Evolutionary conservation across 768 basidiomycete genomes (phyloP).

Genomic region (Rhodotorula graminis): DNA sequence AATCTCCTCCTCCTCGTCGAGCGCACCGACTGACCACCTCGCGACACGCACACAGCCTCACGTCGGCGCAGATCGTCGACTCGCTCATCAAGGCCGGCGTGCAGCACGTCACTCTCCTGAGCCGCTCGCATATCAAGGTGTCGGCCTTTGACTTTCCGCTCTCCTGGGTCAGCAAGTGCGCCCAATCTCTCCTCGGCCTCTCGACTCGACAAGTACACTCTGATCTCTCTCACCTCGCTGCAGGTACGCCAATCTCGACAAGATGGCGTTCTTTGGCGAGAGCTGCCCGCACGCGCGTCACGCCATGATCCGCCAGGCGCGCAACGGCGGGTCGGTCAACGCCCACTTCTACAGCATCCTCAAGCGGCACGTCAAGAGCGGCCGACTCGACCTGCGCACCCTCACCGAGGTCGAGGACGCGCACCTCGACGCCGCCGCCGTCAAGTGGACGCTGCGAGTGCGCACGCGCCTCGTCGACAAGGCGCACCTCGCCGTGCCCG

Average conservation of each 20-base stretch:
- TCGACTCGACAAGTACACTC: not conserved
- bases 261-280: constrained; percentile 39
- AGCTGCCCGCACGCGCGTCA: constrained; percentile 18
- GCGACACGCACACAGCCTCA: constrained; percentile 22
- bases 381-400: constrained; percentile 14
- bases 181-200: not conserved
- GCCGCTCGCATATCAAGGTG: constrained; percentile 34
- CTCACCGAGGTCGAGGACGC: constrained; percentile 3
- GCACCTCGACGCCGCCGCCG: not conserved
- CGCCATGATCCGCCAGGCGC: constrained; percentile 19
- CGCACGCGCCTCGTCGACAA: not conserved
- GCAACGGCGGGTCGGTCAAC: constrained; percentile 40
- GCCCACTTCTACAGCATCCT: constrained; percentile 31
- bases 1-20: not conserved
- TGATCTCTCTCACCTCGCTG: constrained; percentile 2
- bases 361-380: constrained; percentile 23
- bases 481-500: not conserved
- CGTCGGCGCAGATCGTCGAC: constrained; percentile 42
- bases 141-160: constrained; percentile 36
- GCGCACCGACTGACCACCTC: not conserved
- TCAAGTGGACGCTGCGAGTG: constrained; percentile 12
- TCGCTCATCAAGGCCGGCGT: constrained; percentile 37
- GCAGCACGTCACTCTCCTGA: constrained; percentile 34
- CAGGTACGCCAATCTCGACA: constrained; percentile 36
- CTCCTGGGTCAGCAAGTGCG: not conserved